Evolutionary conservation across 148 eudicot species (phyloP).

Genomic region (Vaccinium corymbosum): DNA sequence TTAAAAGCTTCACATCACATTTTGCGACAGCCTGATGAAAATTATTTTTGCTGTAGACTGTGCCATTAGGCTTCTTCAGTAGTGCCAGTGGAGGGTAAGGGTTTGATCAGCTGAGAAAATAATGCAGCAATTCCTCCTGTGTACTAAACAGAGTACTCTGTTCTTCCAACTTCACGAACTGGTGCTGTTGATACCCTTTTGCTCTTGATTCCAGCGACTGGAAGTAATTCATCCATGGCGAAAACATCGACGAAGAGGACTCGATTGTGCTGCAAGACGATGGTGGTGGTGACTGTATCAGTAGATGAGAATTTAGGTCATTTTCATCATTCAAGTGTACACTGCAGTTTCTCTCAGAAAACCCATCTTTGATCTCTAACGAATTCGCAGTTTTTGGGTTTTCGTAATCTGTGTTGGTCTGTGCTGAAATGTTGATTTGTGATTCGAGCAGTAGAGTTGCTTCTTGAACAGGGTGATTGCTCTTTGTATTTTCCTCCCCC

Average conservation of each 20-base stretch:
- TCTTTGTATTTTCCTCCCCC: conserved; percentile 17
- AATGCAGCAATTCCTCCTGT: conserved; percentile 23
- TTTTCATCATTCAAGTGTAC: conserved; percentile 15
- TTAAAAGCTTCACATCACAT: conserved; percentile 1
- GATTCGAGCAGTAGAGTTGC: background rate
- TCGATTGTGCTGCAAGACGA: background rate
- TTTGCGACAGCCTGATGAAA: background rate
- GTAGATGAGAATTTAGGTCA: background rate
- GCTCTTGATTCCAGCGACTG: conserved; percentile 16
- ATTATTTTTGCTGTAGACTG: background rate
- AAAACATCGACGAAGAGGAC: background rate
- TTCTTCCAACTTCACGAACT: conserved; percentile 20
- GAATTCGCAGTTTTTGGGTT: background rate
- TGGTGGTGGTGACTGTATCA: background rate
- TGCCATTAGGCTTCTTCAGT: background rate
- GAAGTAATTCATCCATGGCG: conserved; percentile 13
- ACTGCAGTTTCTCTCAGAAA: conserved; percentile 23
- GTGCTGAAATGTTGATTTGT: background rate
- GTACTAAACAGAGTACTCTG: conserved; percentile 10
- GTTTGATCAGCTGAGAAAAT: conserved; percentile 29
- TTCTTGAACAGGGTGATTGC: conserved; percentile 11
- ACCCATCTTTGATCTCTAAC: conserved; percentile 14
- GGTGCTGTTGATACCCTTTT: conserved; percentile 14
- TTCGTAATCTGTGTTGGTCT: conserved; percentile 12
- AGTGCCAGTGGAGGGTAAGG: conserved; percentile 16